phyloP scores from a whole-genome alignment of 352 stramenopile genomes.

The Phytophthora foliorum region DNA sequence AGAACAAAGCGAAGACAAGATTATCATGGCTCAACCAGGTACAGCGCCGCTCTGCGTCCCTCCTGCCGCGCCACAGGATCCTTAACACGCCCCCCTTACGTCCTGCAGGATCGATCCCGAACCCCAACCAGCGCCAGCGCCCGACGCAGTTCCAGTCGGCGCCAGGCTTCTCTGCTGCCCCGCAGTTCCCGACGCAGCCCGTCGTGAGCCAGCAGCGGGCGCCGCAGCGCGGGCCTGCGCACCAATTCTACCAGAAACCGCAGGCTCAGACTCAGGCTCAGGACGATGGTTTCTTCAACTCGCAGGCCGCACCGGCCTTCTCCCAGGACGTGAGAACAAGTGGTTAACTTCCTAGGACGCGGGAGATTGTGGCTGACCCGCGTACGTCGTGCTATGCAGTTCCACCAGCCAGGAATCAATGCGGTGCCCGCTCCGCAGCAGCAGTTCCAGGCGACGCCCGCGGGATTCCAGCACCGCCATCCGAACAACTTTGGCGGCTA shows the following conservation, averaged over 20 bases:
- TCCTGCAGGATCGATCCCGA: slow-evolving; percentile 66
- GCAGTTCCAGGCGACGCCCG: slow-evolving; percentile 44
- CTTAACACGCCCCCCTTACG: slow-evolving; percentile 6
- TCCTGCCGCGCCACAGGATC: not conserved
- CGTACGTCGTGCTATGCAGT: slow-evolving; percentile 31
- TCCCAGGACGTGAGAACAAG: slow-evolving; percentile 43
- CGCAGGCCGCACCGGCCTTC: slow-evolving; percentile 33
- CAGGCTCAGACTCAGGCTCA: slow-evolving; percentile 13
- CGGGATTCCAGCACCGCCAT: slow-evolving; percentile 47
- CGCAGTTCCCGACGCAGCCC: slow-evolving; percentile 49
- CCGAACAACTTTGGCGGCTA: slow-evolving; percentile 44
- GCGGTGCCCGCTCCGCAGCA: slow-evolving; percentile 43
- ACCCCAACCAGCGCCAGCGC: slow-evolving; percentile 62
- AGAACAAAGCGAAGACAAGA: slow-evolving; percentile 18
- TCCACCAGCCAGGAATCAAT: slow-evolving; percentile 8
- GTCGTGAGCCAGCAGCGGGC: slow-evolving; percentile 44
- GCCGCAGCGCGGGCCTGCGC: slow-evolving; percentile 52
- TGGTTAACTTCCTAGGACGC: not conserved
- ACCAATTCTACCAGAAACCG: slow-evolving; percentile 64
- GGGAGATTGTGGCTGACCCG: not conserved
- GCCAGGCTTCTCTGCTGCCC: slow-evolving; percentile 30
- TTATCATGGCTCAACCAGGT: slow-evolving; percentile 47
- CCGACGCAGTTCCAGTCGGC: slow-evolving; percentile 39
- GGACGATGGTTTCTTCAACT: slow-evolving; percentile 45
- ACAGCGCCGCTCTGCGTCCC: not conserved